Base-by-base conservation (phyloP, 805 yeast species). In the Lipomyces spencermartinsiae region DNA sequence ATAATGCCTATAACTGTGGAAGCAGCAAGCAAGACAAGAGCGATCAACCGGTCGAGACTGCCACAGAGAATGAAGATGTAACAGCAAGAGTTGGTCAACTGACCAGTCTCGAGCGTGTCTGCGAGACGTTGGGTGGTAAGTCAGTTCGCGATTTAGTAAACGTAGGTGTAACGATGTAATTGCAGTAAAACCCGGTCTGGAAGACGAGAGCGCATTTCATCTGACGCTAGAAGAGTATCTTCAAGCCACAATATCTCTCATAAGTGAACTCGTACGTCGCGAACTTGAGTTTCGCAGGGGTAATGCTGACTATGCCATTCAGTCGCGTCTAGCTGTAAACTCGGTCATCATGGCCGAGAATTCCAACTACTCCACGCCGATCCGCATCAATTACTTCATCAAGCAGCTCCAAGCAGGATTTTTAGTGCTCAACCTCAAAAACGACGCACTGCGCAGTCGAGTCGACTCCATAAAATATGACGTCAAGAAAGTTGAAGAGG, bases 401-500 rank as follows among this genome's bases (percentile, higher is more conserved):
- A 74, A 75, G 62, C 70, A 74, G 31, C 61, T 76, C 7, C 79
- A 77, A 54, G 68, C 74, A 2, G 75, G 73, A 0, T 74, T 77
- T 51, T 62, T 70, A 70, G 60, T 68, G 57, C 66, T 77, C 53
- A 76, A 77, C 56, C 63, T 77, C 61, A 77, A 76, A 63, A 77
- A 77, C 51, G 79, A 77, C 65, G 62, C 71, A 39, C 67, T 77
- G 64, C 66, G 79, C n/a, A 57, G 78, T 29, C 67, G 77, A 8
- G 68, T 67, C 22, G 79, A 77, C 61, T 55, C 74, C 25, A 63
- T 77, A 46, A 77, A 77, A 61, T 77, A 77, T 60, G 78, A 76
- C 57, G 75, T 76, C 9, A 76, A 76, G 67, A 76, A 76, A 64
- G 73, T 76, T 19, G 79, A 77, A 56, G 78, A 75, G 56, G 76